Conservation (phyloP, 192 early-diverging fungal genomes). For the Backusella luteola region DNA sequence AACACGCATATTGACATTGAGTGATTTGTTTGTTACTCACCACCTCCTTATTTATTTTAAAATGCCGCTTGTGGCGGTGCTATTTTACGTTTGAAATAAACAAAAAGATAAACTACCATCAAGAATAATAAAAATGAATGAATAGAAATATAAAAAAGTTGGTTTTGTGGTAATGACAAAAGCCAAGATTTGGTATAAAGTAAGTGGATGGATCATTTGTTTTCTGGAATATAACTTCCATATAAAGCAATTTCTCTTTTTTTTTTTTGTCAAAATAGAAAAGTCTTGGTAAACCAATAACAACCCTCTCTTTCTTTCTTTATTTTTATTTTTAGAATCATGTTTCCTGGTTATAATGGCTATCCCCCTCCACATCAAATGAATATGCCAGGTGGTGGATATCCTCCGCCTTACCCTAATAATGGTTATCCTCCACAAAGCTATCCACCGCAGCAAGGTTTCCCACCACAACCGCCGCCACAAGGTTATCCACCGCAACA, state of each 20-base stretch:
- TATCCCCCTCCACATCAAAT: background rate
- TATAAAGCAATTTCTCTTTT: background rate
- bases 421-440: background rate
- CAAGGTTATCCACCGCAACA: conserved; percentile 1
- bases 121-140: too few species aligned
- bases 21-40: background rate
- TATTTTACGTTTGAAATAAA: too few species aligned
- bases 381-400: background rate
- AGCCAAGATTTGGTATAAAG: too few species aligned
- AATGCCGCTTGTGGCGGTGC: background rate
- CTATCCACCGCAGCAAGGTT: background rate
- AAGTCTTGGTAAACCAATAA: background rate
- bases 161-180: too few species aligned
- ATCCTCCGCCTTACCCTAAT: background rate
- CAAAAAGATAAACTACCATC: too few species aligned
- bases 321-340: background rate
- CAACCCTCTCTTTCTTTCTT: background rate
- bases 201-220: too few species aligned
- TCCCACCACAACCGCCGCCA: conserved; percentile 4
- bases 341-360: background rate
- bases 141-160: too few species aligned
- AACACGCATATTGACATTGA: background rate
- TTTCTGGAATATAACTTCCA: background rate
- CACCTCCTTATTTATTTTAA: background rate
- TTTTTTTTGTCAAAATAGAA: background rate